phyloP scores from a whole-genome alignment of 1,284 basidiomycete genomes.

The Pyrrhoderma noxium region DNA sequence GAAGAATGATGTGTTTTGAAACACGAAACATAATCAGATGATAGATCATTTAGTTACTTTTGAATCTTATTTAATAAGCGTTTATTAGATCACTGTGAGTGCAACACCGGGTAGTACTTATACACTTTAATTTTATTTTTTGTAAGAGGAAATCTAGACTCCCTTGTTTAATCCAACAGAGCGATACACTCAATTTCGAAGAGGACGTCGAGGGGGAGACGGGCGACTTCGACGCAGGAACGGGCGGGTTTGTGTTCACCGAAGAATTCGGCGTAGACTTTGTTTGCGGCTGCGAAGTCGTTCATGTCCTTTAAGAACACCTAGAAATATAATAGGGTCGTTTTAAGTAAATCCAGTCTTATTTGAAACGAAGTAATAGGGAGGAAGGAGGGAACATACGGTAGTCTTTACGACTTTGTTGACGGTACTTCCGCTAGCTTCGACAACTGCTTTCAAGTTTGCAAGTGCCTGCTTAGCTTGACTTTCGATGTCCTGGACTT shows the following conservation, averaged over 20 bases:
- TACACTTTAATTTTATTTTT: too few species aligned
- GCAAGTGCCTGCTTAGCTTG: conserved; percentile 83
- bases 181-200: conserved; percentile 93
- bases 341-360: background rate
- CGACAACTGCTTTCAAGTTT: conserved; percentile 81
- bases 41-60: too few species aligned
- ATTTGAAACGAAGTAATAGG: background rate
- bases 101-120: too few species aligned
- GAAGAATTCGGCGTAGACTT: conserved; percentile 72
- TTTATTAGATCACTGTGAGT: too few species aligned
- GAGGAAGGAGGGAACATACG: conserved; percentile 34
- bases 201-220: conserved; percentile 71
- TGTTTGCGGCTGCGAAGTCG: conserved; percentile 84
- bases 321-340: conserved; percentile 30
- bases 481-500: conserved; percentile 72
- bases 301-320: conserved; percentile 92
- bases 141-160: too few species aligned
- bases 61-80: too few species aligned
- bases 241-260: conserved; percentile 90
- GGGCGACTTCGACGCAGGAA: conserved; percentile 80
- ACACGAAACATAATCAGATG: too few species aligned
- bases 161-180: too few species aligned
- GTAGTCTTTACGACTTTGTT: conserved; percentile 83
- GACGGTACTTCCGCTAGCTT: conserved; percentile 72
- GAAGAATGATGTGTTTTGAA: too few species aligned